Conservation (phyloP, 345 rosid genomes). For the Acer campestre region DNA sequence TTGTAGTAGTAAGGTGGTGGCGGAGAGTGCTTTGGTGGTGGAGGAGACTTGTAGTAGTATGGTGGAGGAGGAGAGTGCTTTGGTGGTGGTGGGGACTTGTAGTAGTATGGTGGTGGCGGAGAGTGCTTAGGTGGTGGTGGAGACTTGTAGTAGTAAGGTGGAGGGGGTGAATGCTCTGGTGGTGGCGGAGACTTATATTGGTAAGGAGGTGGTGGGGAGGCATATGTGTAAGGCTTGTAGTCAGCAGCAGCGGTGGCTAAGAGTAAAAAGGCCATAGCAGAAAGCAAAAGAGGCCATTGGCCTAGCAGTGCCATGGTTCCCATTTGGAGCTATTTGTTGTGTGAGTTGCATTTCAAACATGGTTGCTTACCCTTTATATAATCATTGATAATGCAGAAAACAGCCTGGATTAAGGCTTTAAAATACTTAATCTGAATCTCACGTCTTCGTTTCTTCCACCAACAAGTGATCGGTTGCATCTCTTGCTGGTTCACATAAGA, state of each 20-base stretch:
- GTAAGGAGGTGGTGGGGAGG: constrained; percentile 8
- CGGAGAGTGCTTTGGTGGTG: not conserved
- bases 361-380: constrained; percentile 28
- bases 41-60: not conserved
- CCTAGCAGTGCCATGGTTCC: constrained; percentile 21
- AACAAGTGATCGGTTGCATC: not conserved
- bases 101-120: no score
- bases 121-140: not conserved
- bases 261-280: constrained; percentile 37
- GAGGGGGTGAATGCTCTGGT: accelerated
- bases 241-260: constrained; percentile 24
- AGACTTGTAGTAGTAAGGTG: constrained; percentile 4
- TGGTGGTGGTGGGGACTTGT: no score
- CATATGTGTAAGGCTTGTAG: constrained; percentile 31
- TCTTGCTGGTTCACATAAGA: no score
- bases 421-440: not conserved
- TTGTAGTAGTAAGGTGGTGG: not conserved
- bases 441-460: not conserved
- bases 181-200: constrained; percentile 9
- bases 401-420: constrained; percentile 30
- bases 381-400: constrained; percentile 12
- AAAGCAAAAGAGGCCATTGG: constrained; percentile 32
- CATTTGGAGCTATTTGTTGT: constrained; percentile 24
- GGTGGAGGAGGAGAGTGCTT: not conserved
- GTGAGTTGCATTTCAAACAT: not conserved